phyloP scores from a whole-genome alignment of 345 rosid species.

The Sisymbrium irio region DNA sequence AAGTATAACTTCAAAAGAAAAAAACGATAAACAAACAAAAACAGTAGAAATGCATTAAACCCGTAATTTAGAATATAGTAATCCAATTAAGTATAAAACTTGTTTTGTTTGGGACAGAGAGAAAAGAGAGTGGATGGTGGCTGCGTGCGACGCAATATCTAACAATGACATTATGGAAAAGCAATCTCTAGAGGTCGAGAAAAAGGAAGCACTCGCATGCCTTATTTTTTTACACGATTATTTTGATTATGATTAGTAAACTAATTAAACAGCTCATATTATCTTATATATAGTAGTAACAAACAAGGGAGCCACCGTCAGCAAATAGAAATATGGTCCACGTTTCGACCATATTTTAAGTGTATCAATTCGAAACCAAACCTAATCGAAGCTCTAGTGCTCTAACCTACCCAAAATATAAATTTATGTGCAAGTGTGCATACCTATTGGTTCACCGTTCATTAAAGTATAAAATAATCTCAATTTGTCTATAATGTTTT shows the following conservation, averaged over 20 bases:
- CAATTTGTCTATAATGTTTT: background rate
- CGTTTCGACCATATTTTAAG: background rate
- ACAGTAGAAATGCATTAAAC: background rate
- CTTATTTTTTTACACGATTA: background rate
- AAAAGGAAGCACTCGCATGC: constrained; percentile 9
- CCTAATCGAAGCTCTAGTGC: constrained; percentile 21
- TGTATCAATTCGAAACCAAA: background rate
- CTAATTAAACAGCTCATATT: background rate
- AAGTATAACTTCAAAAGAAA: background rate
- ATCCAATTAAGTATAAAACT: too few relatives aligned
- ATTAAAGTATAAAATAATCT: background rate
- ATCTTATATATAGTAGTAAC: background rate
- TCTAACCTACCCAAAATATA: constrained; percentile 23
- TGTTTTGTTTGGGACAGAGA: constrained; percentile 5
- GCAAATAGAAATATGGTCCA: constrained; percentile 21
- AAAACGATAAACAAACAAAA: background rate
- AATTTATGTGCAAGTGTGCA: background rate
- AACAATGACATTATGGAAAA: constrained; percentile 6
- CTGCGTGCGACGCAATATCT: constrained; percentile 19
- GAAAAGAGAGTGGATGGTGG: background rate
- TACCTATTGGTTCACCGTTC: background rate
- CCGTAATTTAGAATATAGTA: background rate
- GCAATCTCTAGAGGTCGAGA: background rate
- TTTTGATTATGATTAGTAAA: background rate
- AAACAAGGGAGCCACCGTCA: background rate